Evolutionary conservation across 2,329 filamentous ascomycete species (phyloP).

Genomic region (Leptographium wingfieldii): DNA sequence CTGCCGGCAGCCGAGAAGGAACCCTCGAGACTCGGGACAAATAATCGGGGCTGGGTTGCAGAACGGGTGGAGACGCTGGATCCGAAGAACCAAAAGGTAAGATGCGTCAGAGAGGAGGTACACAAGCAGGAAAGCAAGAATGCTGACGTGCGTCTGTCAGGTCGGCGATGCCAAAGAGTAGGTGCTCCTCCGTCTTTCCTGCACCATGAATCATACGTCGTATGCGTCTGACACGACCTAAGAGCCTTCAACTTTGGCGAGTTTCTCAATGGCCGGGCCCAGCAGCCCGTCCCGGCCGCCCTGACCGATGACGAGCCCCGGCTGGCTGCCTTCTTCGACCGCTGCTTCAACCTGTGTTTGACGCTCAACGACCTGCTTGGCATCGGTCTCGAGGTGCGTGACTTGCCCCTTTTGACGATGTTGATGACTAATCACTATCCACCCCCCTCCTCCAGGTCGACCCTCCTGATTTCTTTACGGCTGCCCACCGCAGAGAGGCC

Average conservation of each 20-base stretch:
- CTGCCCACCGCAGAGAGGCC: slow-evolving; percentile 31
- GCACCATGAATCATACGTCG: not conserved
- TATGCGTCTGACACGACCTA: slow-evolving; percentile 20
- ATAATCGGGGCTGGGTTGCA: slow-evolving; percentile 81
- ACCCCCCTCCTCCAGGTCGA: slow-evolving; percentile 22
- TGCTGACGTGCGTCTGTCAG: slow-evolving; percentile 24
- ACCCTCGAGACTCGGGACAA: slow-evolving; percentile 57
- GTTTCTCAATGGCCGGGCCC: slow-evolving; percentile 54
- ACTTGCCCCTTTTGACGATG: not conserved
- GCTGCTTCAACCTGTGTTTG: slow-evolving; percentile 61
- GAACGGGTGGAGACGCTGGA: slow-evolving; percentile 86
- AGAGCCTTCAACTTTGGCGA: slow-evolving; percentile 89
- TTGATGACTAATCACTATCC: not conserved
- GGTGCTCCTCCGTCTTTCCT: slow-evolving; percentile 10
- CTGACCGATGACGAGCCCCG: slow-evolving; percentile 47
- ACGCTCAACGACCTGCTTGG: slow-evolving; percentile 67
- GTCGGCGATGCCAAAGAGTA: slow-evolving; percentile 84
- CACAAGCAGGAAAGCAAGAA: no score
- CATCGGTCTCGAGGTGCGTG: slow-evolving; percentile 53
- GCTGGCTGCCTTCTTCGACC: slow-evolving; percentile 52
- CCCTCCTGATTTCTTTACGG: slow-evolving; percentile 40
- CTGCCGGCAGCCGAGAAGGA: slow-evolving; percentile 60
- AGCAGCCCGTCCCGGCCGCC: slow-evolving; percentile 62
- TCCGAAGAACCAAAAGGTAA: slow-evolving; percentile 63
- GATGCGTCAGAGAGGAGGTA: not conserved